phyloP scores from a whole-genome alignment of 1,284 basidiomycete species.

The Inonotus obliquus region DNA sequence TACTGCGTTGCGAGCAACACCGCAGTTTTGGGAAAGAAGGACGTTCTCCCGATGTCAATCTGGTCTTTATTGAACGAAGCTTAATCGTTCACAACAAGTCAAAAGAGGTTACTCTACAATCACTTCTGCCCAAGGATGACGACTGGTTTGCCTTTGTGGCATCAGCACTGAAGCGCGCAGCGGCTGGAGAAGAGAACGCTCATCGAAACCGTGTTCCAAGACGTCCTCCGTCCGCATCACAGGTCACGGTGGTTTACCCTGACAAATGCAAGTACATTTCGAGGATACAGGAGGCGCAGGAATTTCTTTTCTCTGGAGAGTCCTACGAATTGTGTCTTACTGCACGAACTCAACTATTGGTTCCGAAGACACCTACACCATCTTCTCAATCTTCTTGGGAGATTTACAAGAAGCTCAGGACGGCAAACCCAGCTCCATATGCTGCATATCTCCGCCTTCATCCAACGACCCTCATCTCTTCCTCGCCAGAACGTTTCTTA shows the following conservation, averaged over 20 bases:
- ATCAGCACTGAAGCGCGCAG: conserved; percentile 24
- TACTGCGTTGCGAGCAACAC: conserved; percentile 31
- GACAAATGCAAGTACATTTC: conserved; percentile 61
- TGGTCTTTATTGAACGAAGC: conserved; percentile 72
- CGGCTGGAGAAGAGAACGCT: conserved; percentile 9
- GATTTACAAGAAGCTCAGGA: conserved; percentile 67
- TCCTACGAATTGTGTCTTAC: conserved; percentile 97
- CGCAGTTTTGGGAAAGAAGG: conserved; percentile 20
- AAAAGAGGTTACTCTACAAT: conserved; percentile 54
- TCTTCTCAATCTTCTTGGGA: conserved; percentile 60
- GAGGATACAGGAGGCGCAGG: conserved; percentile 71
- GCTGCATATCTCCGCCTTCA: conserved; percentile 77
- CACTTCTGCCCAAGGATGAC: conserved; percentile 52
- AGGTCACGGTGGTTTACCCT: conserved; percentile 29
- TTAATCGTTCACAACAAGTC: conserved; percentile 57
- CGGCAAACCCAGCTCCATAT: conserved; percentile 88
- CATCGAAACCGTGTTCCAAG: conserved; percentile 19
- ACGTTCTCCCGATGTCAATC: conserved; percentile 62
- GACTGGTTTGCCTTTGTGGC: conserved; percentile 49
- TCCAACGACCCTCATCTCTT: conserved; percentile 64
- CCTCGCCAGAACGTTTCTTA: conserved; percentile 92
- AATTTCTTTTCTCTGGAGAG: conserved; percentile 78
- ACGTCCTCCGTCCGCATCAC: conserved; percentile 25
- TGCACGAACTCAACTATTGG: conserved; percentile 58
- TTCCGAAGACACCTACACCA: conserved; percentile 32